Percentiles rank a stretch among this genome's conserved stretches.
These are phyloP conservation scores for Diversispora epigaea DNA, from an alignment of 192 early-diverging fungal genomes.

Conservation along the genomic window DNA sequence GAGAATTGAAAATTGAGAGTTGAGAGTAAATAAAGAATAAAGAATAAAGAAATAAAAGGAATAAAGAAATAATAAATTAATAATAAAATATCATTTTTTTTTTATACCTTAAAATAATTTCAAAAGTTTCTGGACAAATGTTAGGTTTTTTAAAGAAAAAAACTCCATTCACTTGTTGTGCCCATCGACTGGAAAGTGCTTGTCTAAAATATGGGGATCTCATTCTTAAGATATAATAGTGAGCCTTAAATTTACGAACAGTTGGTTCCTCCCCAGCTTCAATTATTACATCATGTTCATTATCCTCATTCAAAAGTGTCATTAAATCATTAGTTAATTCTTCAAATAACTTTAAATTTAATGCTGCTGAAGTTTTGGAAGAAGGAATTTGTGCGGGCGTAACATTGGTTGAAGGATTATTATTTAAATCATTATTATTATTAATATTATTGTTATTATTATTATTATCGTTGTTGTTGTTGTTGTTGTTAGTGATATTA, in stretches of 20 bases:
- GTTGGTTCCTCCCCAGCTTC: neutral
- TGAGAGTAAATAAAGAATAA: neutral
- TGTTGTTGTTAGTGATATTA: no score
- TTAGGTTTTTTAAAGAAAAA: constrained; percentile 17
- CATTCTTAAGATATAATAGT: constrained; percentile 10
- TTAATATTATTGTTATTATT: no score
- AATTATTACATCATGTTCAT: neutral
- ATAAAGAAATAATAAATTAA: neutral
- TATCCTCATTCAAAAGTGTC: neutral
- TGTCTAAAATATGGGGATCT: constrained; percentile 23
- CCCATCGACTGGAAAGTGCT: constrained; percentile 16
- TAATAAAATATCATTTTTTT: neutral
- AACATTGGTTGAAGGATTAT: no score
- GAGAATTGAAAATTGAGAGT: no score
- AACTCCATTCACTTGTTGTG: neutral
- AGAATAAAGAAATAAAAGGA: neutral
- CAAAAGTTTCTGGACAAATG: constrained; percentile 9
- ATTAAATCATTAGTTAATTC: no score
- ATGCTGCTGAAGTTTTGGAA: no score
- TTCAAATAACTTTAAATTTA: no score
- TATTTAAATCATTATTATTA: no score
- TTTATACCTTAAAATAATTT: constrained; percentile 5
- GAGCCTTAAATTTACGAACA: neutral
- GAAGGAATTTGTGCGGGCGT: no score
- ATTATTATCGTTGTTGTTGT: no score